Base-by-base conservation (phyloP, 352 stramenopile genomes). In the Pilasporangium apinafurcum region DNA sequence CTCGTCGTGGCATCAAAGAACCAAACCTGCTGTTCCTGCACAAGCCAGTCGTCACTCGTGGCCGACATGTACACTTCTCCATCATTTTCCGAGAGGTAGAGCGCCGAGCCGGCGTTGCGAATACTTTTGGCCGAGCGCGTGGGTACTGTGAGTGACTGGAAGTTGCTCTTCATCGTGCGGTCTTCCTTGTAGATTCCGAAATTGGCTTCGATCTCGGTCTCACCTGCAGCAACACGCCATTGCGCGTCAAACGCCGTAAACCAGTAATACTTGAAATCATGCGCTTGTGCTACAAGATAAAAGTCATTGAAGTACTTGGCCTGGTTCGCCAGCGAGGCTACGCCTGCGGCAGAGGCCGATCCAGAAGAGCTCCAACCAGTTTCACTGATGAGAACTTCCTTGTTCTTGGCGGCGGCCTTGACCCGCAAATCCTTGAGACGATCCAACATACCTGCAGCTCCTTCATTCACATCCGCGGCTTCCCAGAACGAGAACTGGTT, bases 401-500 rank as follows among this genome's bases (percentile, higher is more conserved):
- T 87, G 42, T 51, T 51, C 42, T 75, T 75, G 0, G 59, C 35
- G 0, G 59, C 58, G 24, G 65, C 61, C 17, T 55, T 13, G n/a
- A 59, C 37, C 30, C 68, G 64, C 7, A 80, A 51, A 27, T 56
- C 65, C 18, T 60, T 61, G 1, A 82, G 60, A 8, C 64, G 67
- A 33, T 79, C 65, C 0, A 87, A 56, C 9, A 61, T 68, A 1
- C 59, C 44, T 4, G 58, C 48, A 5, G 57, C 52, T 17, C 42
- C 71, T 21, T 82, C 65, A 29, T 68, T 72, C 5, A 70, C 44
- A 29, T 76, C 56, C 9, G 37, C 42, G 8, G 46, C 37, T 31
- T 84, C 71, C 75, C 75, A 87, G 46, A 78, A 79, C 6, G 68
- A 71, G 40, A 87, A 87, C 49, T 87, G 64, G 60, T 84, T 87